Percentiles rank a stretch among this genome's conserved stretches.
Conservation (phyloP, 805 yeast genomes). For the Zygoascus flipseniorum region DNA sequence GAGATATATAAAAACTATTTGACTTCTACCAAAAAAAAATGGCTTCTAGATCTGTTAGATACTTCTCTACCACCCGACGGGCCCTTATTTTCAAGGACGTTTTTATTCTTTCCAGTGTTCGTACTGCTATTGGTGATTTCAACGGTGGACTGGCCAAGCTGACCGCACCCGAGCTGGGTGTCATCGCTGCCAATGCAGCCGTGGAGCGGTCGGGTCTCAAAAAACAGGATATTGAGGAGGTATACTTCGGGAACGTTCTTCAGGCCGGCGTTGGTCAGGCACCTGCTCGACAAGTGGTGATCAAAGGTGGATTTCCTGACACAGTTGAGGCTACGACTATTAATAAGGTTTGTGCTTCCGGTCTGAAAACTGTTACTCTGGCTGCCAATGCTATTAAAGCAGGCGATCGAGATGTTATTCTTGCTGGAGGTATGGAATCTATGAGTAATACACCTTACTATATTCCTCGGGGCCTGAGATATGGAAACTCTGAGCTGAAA, state of each 20-base stretch:
- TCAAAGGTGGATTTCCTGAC: conserved; percentile 77
- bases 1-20: not conserved
- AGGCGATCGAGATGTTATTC: conserved; percentile 78
- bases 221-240: conserved; percentile 73
- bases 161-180: conserved; percentile 72
- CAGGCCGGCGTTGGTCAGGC: conserved; percentile 93
- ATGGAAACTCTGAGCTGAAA: conserved; percentile 44
- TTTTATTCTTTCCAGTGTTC: conserved; percentile 77
- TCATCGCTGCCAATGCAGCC: conserved; percentile 80
- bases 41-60: not conserved
- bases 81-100: conserved; percentile 33
- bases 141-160: conserved; percentile 70
- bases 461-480: conserved; percentile 56
- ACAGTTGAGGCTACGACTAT: conserved; percentile 78
- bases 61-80: not conserved
- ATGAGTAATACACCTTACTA: conserved; percentile 94
- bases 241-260: conserved; percentile 82
- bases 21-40: not conserved
- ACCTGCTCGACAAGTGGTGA: conserved; percentile 94
- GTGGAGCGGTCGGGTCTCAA: conserved; percentile 71
- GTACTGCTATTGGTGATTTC: conserved; percentile 94
- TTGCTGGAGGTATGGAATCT: conserved; percentile 94
- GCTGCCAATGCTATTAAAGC: conserved; percentile 82
- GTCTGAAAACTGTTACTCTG: conserved; percentile 77
- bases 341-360: conserved; percentile 95